Conservation (phyloP, 352 stramenopile genomes). For the Peronospora farinosa region DNA sequence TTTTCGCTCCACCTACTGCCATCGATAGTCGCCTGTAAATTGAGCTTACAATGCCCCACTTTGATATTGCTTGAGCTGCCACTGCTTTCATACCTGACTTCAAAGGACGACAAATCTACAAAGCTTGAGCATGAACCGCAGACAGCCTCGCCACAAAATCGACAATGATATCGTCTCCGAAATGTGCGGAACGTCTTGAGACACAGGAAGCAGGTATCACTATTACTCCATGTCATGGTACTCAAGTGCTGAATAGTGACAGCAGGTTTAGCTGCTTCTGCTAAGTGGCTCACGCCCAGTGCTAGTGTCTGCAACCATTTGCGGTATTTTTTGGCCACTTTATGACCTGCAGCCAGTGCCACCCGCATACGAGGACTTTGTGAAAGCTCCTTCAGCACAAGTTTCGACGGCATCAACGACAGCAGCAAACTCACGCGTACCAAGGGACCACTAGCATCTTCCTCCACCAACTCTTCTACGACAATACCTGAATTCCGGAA, state of each 20-base stretch:
- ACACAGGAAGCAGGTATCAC: slow-evolving; percentile 51
- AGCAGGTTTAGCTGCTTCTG: slow-evolving; percentile 24
- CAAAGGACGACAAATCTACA: slow-evolving; percentile 33
- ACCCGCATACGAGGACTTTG: slow-evolving; percentile 30
- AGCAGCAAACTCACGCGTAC: slow-evolving; percentile 51
- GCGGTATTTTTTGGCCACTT: slow-evolving; percentile 40
- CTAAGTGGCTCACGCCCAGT: slow-evolving; percentile 34
- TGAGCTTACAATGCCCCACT: slow-evolving; percentile 8
- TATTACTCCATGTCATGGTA: slow-evolving; percentile 42
- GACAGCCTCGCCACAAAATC: slow-evolving; percentile 59
- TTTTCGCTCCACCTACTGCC: slow-evolving; percentile 12
- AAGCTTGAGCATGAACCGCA: slow-evolving; percentile 60
- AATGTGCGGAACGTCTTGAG: slow-evolving; percentile 56
- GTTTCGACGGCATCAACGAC: slow-evolving; percentile 42
- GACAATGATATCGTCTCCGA: slow-evolving; percentile 57
- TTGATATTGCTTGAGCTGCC: slow-evolving; percentile 7
- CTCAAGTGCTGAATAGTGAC: slow-evolving; percentile 21
- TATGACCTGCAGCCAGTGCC: slow-evolving; percentile 18
- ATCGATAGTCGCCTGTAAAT: slow-evolving; percentile 13
- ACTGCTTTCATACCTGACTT: slow-evolving; percentile 22
- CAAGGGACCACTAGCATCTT: slow-evolving; percentile 23
- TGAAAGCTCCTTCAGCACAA: slow-evolving; percentile 36
- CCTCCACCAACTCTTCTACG: slow-evolving; percentile 33
- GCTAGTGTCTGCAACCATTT: slow-evolving; percentile 54
- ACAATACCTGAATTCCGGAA: slow-evolving; percentile 56